These are phyloP conservation scores for Neurospora intermedia DNA, from an alignment of 495 filamentous ascomycete genomes.

Conservation along the genomic window DNA sequence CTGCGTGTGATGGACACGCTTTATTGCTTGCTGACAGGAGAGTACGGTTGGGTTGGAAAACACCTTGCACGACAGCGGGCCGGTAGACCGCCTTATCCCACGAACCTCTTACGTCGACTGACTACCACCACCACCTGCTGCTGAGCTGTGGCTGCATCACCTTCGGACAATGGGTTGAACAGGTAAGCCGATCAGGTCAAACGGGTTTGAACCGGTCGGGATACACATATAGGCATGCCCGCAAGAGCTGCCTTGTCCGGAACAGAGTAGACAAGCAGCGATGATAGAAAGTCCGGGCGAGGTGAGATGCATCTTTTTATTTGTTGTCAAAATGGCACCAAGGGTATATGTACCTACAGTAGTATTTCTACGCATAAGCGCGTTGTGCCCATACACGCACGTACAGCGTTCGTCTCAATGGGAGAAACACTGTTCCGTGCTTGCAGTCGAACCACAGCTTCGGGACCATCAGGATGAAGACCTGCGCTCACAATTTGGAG, in stretches of 20 bases:
- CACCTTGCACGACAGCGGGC: constrained; percentile 16
- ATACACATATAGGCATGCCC: background rate
- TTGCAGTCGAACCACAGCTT: background rate
- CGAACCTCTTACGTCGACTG: background rate
- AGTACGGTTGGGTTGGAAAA: background rate
- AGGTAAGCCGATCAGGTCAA: background rate
- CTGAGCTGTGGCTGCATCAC: background rate
- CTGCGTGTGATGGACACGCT: background rate
- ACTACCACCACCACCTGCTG: background rate
- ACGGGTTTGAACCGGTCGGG: background rate
- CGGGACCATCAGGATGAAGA: background rate
- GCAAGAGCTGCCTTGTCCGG: background rate
- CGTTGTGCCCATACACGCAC: background rate
- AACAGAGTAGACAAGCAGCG: background rate
- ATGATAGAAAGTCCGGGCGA: background rate
- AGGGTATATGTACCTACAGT: background rate
- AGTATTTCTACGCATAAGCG: background rate
- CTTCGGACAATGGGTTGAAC: background rate
- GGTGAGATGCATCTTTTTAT: background rate
- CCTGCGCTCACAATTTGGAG: background rate
- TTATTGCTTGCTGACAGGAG: background rate
- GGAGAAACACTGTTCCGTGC: background rate
- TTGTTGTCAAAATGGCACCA: background rate
- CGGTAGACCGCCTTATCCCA: constrained; percentile 16
- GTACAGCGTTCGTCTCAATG: background rate